Evolutionary conservation across 768 basidiomycete species (phyloP), one percentile per base, ranked within the genome.

Genomic region (Russula brevipes): DNA sequence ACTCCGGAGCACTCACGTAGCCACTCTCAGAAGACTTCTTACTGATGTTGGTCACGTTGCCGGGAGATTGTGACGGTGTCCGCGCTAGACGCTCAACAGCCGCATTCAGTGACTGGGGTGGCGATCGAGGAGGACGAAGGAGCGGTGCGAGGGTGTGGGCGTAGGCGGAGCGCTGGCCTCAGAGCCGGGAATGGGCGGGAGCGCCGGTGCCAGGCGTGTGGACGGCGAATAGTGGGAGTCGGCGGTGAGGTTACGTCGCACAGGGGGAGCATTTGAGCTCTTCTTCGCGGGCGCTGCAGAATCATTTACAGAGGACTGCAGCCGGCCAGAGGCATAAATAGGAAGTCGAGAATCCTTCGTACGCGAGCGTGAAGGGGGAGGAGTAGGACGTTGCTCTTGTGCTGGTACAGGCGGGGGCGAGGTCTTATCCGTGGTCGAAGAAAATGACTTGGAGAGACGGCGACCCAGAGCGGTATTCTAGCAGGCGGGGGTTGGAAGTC

Each of bases 401-500:
- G 31, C 31, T 5, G 30, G 14, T 54, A 56, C 10, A 35, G 30
- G 59, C 9, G 62, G 11, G 35, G 56, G 35, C 24, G 52, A 14
- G 60, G 70, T 5, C 65, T 67, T 30, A 72, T 65, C 8, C 67
- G 71, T 60, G 75, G 71, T 16, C 5, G 65, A 49, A 39, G 68
- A 19, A 41, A 69, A 59, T 8, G 61, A 50, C 39, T 70, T 68
- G 24, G 88, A 90, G 57, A 91, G 76, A 55, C 88, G 79, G 39
- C 89, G 85, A 50, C 85, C 85, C 5, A 88, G 77, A 0, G 88
- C 81, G 10, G 87, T 88, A 72, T 89, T 87, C 88, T 89, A 65
- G 58, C 24, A 41, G 56, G 41, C 54, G 42, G 53, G 44, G 5
- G 36, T 45, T 66, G 57, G 49, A 58, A 56, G 14, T 41, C 51